phyloP scores from a whole-genome alignment of 768 basidiomycete species.

The Naganishia antarctica region DNA sequence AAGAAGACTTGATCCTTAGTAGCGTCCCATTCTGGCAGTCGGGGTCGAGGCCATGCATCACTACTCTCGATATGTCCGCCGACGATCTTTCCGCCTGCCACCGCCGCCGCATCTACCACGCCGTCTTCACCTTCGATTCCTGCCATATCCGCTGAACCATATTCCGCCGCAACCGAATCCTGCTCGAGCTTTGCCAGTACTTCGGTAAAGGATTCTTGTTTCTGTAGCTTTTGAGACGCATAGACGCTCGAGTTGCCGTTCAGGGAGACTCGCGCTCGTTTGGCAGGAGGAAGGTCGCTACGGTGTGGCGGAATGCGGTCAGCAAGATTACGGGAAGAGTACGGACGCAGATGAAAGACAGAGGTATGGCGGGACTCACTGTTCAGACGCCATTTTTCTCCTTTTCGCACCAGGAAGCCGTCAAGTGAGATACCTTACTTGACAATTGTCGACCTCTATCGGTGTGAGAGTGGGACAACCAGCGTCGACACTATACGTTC shows the following conservation, averaged over 20 bases:
- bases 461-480: too few species aligned
- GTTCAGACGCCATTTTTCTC: not conserved
- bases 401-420: too few species aligned
- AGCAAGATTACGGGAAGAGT: not conserved
- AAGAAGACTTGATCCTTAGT: slow-evolving; percentile 56
- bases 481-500: too few species aligned
- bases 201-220: slow-evolving; percentile 30
- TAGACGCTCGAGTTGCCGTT: slow-evolving; percentile 14
- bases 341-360: too few species aligned
- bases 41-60: slow-evolving; percentile 48
- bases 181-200: slow-evolving; percentile 28
- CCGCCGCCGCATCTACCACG: not conserved
- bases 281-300: slow-evolving; percentile 20
- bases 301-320: too few species aligned
- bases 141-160: slow-evolving; percentile 13
- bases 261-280: slow-evolving; percentile 18
- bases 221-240: slow-evolving; percentile 18
- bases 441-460: too few species aligned
- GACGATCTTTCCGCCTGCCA: slow-evolving; percentile 10
- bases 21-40: slow-evolving; percentile 5
- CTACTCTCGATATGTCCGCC: slow-evolving; percentile 39
- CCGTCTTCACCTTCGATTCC: slow-evolving; percentile 1
- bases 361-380: too few species aligned
- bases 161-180: slow-evolving; percentile 25
- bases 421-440: too few species aligned